Conservation (phyloP, 768 basidiomycete species). For the Lepiota venenata region DNA sequence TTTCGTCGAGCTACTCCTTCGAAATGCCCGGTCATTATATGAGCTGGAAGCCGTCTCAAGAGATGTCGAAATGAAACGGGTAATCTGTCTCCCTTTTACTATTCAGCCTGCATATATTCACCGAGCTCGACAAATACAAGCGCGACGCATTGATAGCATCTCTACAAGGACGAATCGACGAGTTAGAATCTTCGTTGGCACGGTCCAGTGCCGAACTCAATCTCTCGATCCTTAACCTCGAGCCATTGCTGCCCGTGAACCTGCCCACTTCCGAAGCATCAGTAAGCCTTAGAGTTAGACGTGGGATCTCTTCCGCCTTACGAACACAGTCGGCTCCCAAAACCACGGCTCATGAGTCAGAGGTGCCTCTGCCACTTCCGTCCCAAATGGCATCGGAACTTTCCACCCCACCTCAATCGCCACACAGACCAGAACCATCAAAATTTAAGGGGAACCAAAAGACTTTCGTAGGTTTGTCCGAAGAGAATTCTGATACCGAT, state of each 20-base stretch:
- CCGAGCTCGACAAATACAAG: slow-evolving; percentile 22
- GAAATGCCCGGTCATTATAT: slow-evolving; percentile 41
- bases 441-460: neutral
- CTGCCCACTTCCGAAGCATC: slow-evolving; percentile 12
- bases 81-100: slow-evolving; percentile 21
- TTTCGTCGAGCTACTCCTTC: slow-evolving; percentile 43
- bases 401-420: slow-evolving; percentile 10
- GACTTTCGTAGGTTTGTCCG: slow-evolving; percentile 3
- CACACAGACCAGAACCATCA: neutral
- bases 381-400: slow-evolving; percentile 9
- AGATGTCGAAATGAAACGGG: slow-evolving; percentile 53
- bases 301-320: neutral
- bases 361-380: neutral
- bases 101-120: slow-evolving; percentile 10
- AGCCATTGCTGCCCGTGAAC: slow-evolving; percentile 35
- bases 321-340: neutral
- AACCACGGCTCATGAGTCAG: neutral
- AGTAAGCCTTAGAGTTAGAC: neutral
- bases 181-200: slow-evolving; percentile 45
- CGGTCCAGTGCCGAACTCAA: slow-evolving; percentile 24
- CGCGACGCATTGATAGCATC: slow-evolving; percentile 44
- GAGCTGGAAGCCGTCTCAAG: slow-evolving; percentile 53
- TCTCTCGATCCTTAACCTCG: slow-evolving; percentile 35
- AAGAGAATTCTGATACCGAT: neutral
- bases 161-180: slow-evolving; percentile 39